phyloP scores from a whole-genome alignment of 805 yeast species.

The Candida suzukii region DNA sequence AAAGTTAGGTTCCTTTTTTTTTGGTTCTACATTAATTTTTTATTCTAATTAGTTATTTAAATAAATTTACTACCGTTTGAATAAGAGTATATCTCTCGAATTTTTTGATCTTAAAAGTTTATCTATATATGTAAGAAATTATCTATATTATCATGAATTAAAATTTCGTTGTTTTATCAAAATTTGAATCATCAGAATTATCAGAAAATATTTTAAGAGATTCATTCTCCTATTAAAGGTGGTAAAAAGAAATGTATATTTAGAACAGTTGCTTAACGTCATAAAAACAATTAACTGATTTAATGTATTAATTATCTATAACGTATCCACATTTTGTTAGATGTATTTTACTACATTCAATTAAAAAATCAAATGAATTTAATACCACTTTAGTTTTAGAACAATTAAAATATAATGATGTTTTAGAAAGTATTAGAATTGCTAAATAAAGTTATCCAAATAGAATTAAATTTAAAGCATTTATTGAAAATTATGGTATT shows the following conservation, averaged over 20 bases:
- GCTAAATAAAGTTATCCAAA: constrained; percentile 97
- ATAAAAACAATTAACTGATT: constrained; percentile 67
- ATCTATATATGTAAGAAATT: no score
- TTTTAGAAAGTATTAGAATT: constrained; percentile 92
- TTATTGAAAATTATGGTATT: constrained; percentile 68
- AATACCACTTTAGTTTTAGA: constrained; percentile 74
- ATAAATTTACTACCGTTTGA: no score
- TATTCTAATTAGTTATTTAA: no score
- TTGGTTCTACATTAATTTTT: no score
- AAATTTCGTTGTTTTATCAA: no score
- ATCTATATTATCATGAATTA: no score
- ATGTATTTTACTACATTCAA: constrained; percentile 85
- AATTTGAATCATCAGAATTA: constrained; percentile 30
- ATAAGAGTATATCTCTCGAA: no score
- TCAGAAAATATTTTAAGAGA: constrained; percentile 17
- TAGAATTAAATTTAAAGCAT: constrained; percentile 76
- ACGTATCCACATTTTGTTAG: constrained; percentile 97
- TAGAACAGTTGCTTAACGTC: constrained; percentile 81
- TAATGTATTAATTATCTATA: constrained; percentile 64
- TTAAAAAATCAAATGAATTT: constrained; percentile 62
- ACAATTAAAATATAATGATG: constrained; percentile 95
- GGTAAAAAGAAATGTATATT: constrained; percentile 30
- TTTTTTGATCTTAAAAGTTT: no score
- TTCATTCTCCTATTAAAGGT: constrained; percentile 25
- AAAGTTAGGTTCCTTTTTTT: no score